Evolutionary conservation across 2,329 filamentous ascomycete genomes (phyloP).

Genomic region (Cordyceps tenuipes): DNA sequence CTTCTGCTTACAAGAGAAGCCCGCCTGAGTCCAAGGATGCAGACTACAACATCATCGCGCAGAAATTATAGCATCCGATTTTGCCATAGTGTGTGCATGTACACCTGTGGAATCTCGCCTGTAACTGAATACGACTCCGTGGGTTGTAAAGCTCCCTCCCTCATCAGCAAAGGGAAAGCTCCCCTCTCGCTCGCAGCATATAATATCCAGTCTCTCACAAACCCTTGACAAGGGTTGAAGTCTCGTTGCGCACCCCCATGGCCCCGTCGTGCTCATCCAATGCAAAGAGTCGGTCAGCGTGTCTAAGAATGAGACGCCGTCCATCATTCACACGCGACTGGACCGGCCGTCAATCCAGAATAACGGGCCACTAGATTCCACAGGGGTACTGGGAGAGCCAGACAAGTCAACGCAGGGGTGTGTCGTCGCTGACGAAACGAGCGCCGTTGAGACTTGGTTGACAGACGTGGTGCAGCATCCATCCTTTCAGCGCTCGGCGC

Average conservation of each 20-base stretch:
- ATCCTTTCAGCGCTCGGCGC: neutral
- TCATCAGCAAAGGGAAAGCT: neutral
- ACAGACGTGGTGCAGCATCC: conserved; percentile 3
- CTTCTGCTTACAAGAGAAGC: too few relatives aligned
- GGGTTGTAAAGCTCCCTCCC: neutral
- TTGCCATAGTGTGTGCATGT: neutral
- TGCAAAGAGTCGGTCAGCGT: conserved; percentile 9
- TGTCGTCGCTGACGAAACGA: neutral
- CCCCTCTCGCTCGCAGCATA: conserved; percentile 7
- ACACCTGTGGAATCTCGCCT: neutral
- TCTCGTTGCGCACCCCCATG: neutral
- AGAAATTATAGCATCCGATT: neutral
- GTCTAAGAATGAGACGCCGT: neutral
- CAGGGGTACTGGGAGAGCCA: neutral
- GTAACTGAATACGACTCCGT: neutral
- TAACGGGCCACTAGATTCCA: neutral
- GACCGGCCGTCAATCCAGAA: neutral
- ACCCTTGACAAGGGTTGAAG: neutral
- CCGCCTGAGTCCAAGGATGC: too few relatives aligned
- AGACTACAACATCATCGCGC: too few relatives aligned
- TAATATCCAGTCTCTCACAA: neutral
- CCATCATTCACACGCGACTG: neutral
- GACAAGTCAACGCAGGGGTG: neutral
- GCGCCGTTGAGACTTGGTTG: neutral
- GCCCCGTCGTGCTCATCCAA: neutral